phyloP scores from a whole-genome alignment of 176 grass and related monocot genomes.

The Ensete ventricosum region DNA sequence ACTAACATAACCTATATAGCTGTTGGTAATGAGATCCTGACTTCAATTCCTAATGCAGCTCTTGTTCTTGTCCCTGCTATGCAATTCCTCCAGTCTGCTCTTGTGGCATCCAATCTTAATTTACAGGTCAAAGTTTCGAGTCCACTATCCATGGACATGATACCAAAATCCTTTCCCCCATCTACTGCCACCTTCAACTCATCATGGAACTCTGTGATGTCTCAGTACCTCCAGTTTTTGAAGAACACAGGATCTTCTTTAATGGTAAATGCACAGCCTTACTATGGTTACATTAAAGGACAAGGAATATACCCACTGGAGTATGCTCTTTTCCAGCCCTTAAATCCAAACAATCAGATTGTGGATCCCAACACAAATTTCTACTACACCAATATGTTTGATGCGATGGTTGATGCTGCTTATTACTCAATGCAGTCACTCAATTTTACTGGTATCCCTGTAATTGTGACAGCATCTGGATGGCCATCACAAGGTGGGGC shows the following conservation, averaged over 20 bases:
- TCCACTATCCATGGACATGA: constrained; percentile 69
- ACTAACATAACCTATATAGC: constrained; percentile 92
- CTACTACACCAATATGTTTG: constrained; percentile 92
- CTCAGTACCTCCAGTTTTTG: constrained; percentile 68
- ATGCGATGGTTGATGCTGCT: constrained; percentile 78
- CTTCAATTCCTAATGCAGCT: constrained; percentile 60
- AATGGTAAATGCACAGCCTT: constrained; percentile 93
- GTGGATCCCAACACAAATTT: constrained; percentile 78
- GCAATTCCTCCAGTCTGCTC: constrained; percentile 75
- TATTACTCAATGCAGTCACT: constrained; percentile 83
- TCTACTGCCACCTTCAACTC: constrained; percentile 84
- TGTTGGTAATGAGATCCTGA: constrained; percentile 76
- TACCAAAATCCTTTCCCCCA: constrained; percentile 66
- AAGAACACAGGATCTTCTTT: constrained; percentile 60
- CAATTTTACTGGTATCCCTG: constrained; percentile 75
- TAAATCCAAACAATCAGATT: constrained; percentile 68
- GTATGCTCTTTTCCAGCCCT: constrained; percentile 63
- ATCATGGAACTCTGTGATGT: constrained; percentile 74
- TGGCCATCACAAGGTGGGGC: constrained; percentile 73
- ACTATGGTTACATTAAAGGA: constrained; percentile 68
- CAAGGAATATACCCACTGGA: constrained; percentile 81
- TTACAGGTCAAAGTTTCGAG: constrained; percentile 68
- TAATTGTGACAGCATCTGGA: constrained; percentile 79
- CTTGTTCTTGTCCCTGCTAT: constrained; percentile 76
- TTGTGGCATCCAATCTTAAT: constrained; percentile 87